Conservation (phyloP, 805 yeast genomes). For the Cyberlindnera misumaiensis region DNA sequence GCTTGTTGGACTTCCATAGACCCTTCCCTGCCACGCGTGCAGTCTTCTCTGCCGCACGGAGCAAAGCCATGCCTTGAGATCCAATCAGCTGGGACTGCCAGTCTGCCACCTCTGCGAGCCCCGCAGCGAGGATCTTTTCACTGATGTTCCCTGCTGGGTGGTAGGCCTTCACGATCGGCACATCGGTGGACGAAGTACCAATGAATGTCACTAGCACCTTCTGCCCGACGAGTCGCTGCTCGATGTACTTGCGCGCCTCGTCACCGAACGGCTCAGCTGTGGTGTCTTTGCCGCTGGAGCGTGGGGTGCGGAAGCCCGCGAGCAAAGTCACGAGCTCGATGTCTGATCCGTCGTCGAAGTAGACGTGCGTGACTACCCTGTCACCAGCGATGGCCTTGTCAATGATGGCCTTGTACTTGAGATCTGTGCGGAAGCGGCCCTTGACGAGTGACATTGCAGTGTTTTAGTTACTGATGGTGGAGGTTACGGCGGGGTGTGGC, state of each 20-base stretch:
- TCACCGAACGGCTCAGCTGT: constrained; percentile 54
- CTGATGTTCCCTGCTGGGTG: constrained; percentile 79
- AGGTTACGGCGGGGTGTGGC: no score
- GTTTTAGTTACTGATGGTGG: no score
- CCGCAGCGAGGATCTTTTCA: constrained; percentile 57
- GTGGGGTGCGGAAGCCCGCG: constrained; percentile 71
- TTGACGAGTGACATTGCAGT: constrained; percentile 12
- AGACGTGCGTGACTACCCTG: constrained; percentile 54
- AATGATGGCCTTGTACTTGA: constrained; percentile 42
- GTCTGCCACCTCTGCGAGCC: constrained; percentile 70
- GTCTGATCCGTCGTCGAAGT: constrained; percentile 43
- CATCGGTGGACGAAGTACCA: constrained; percentile 58
- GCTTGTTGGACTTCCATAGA: constrained; percentile 41
- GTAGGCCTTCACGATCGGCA: constrained; percentile 47
- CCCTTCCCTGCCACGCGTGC: constrained; percentile 54
- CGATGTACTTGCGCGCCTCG: constrained; percentile 59
- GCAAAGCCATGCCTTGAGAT: constrained; percentile 47
- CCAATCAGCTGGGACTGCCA: constrained; percentile 75
- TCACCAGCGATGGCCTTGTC: constrained; percentile 79
- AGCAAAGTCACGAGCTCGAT: constrained; percentile 52
- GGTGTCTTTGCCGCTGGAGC: constrained; percentile 45
- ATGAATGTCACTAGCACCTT: constrained; percentile 49
- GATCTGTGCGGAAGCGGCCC: constrained; percentile 22
- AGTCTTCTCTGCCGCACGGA: constrained; percentile 57
- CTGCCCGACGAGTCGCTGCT: constrained; percentile 54